Base-by-base conservation (phyloP, 1,284 basidiomycete genomes). In the Singerocomus inundabilis region DNA sequence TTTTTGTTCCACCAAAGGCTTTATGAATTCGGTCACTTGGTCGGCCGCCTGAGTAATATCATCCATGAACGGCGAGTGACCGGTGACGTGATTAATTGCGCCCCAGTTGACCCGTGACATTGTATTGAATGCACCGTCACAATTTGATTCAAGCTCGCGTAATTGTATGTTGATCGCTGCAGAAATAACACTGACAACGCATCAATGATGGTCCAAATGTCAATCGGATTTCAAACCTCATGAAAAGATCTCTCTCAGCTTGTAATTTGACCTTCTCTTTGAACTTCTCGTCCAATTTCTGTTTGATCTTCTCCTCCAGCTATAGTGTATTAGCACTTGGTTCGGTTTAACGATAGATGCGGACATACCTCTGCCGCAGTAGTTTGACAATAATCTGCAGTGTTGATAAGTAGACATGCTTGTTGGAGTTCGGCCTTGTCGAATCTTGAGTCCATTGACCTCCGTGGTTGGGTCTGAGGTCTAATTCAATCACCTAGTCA, bases 371-470 rank as follows among this genome's bases (percentile, higher is more conserved):
- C 93, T 18, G 83, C 66, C 2, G 93, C 90, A 2, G 96, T 99
- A 5, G 83, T 87, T 59, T 93, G 88, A 67, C 97, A 99, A 69
- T 99, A 99, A 62, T 99, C 96, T 2, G 95, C 95, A 0, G 97
- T 99, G 64, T 99, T 99, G 63, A 99, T 85, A 21, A 97, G 74
- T 16, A 93, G 73, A 62, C 91, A 93, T 1, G 90, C 84, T 55
- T 88, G 91, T 57, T 84, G 85, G 31, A 97, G 68, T 52, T 93
- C 86, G 11, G 76, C 74, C 5, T 80, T 56, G 62, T 93, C 93
- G 30, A 82, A 79, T n/a, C 87, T 79, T 1, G 82, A 80, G 46
- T 97, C 94, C 13, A 76, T 73, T 0, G 92, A 94, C 56, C 78
- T 81, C 6, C 93, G 82, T 46, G 72, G 58, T 48, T 68, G 72